Evolutionary conservation across 371 early-diverging fungal genomes (phyloP), one percentile per base, ranked within the genome.

Genomic region (Rhizopus sp.): DNA sequence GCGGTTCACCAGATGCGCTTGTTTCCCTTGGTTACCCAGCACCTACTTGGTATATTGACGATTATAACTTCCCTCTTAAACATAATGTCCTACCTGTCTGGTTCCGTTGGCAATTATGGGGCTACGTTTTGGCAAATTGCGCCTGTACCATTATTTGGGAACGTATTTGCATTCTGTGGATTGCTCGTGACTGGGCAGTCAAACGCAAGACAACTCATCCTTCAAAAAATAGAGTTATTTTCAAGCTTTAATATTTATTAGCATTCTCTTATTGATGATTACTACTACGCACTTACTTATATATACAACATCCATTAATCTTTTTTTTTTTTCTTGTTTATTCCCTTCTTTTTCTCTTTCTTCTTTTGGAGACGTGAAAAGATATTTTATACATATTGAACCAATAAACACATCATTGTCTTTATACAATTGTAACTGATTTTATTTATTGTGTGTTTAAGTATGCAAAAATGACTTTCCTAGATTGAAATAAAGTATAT

Each of bases 31-130:
- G 86, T 5, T 85, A 78, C 45, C 71, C 78, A 16, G 17, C 50
- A 16, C 83, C 83, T 31, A 56, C 62, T n/a, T 80, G 79, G 51
- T 46, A 72, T 34, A 85, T 90, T 40, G 72, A 69, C 53, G 64
- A 55, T 8, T 91, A 85, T 64, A 84, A 88, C 62, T 73, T 75
- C 8, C 75, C 75, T 15, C 53, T 74, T 3, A 89, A 89, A 12
- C 87, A 88, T 61, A 90, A 90, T 45, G 83, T 90, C 6, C 60
- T 92, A 70, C 91, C 92, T 8, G 59, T 54, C 16, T 55, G 55
- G 37, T 89, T 88, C 75, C 78, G 93, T 32, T 85, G 80, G 80
- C 66, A 71, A 33, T 72, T 93, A 42, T 86, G 85, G 84, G 82
- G 71, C 7, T 66, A 44, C 7, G 31, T 52, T 10, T 8, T 66